Percentiles rank a stretch among this genome's conserved stretches.
Evolutionary conservation across 2,329 filamentous ascomycete genomes (phyloP).

Genomic region (Blumeria hordei): DNA sequence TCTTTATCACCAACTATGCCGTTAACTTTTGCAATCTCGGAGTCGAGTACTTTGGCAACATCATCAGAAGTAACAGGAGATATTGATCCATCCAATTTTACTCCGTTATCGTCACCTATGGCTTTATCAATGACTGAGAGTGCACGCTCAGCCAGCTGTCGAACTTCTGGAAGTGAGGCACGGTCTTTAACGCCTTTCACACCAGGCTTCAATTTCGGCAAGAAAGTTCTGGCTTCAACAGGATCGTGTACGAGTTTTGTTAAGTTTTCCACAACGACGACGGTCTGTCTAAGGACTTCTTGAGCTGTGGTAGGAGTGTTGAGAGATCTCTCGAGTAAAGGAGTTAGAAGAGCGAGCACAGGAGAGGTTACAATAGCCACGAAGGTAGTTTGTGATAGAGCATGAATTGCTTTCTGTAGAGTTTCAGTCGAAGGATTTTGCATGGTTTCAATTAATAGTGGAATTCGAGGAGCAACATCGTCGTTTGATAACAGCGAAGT

Average conservation of each 20-base stretch:
- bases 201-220: conserved; percentile 85
- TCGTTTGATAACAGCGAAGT: conserved; percentile 86
- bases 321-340: conserved; percentile 77
- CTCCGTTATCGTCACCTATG: conserved; percentile 48
- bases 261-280: conserved; percentile 91
- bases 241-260: conserved; percentile 95
- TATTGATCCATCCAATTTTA: conserved; percentile 26
- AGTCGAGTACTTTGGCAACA: conserved; percentile 49
- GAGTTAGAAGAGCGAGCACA: conserved; percentile 79
- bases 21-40: conserved; percentile 46
- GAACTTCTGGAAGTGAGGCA: conserved; percentile 82
- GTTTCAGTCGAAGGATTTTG: conserved; percentile 75
- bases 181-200: conserved; percentile 71
- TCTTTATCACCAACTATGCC: conserved; percentile 37
- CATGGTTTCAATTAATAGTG: conserved; percentile 82
- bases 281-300: conserved; percentile 84
- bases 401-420: conserved; percentile 88
- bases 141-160: conserved; percentile 66
- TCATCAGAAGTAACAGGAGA: conserved; percentile 48
- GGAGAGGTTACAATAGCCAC: conserved; percentile 90
- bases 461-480: conserved; percentile 79
- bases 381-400: conserved; percentile 93
- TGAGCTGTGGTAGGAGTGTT: conserved; percentile 80
- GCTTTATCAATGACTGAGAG: conserved; percentile 77
- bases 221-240: conserved; percentile 77